Evolutionary conservation across 306 rosid genomes (phyloP), one percentile per base, ranked within the genome.

Genomic region (Vigna radiata): DNA sequence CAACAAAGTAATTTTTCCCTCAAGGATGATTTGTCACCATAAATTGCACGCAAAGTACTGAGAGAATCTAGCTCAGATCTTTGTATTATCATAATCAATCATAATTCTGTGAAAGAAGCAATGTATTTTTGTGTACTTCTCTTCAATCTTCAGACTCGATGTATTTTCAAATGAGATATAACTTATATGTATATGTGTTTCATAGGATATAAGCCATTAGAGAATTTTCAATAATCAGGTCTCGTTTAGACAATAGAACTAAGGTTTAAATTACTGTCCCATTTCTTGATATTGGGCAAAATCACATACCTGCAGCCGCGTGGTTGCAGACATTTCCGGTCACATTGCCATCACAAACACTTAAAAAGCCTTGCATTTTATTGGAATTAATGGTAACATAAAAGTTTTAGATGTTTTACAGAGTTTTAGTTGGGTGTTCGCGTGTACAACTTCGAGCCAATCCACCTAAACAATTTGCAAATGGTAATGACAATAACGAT

Each of bases 41-140:
- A 50, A 49, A 36, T 70, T 70, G 75, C 62, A 50, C 62, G 52
- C 3, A n/a, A 0, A 49, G n/a, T 27, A 69, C 27, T 47, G 27
- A 68, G 36, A 70, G 11, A 50, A 50, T 10, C 18, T 10, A 59
- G 9, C 18, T 59, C 41, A 7, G 10, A 41, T 9, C 9, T 41
- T 2, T 41, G 6, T n/a, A 18, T 49, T n/a, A 7, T 54, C 14
- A 54, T 5, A 54, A 54, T 50, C 47, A 31, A 50, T 17, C 61
- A 10, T 8, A 49, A 70, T 49, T 5, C 46, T 5, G 1, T 10
- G 12, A 70, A 29, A 70, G 19, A 9, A n/a, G 7, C 60, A 69
- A 16, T 0, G 61, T 29, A 29, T 29, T 29, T 29, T 29, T 0
- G 36, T 55, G 21, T 15, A 13, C 15, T 6, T 43, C 15, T 23